Percentiles rank a stretch among this genome's conserved stretches.
Evolutionary conservation across 768 basidiomycete genomes (phyloP).

Genomic region (Pleurotus ostreatus): DNA sequence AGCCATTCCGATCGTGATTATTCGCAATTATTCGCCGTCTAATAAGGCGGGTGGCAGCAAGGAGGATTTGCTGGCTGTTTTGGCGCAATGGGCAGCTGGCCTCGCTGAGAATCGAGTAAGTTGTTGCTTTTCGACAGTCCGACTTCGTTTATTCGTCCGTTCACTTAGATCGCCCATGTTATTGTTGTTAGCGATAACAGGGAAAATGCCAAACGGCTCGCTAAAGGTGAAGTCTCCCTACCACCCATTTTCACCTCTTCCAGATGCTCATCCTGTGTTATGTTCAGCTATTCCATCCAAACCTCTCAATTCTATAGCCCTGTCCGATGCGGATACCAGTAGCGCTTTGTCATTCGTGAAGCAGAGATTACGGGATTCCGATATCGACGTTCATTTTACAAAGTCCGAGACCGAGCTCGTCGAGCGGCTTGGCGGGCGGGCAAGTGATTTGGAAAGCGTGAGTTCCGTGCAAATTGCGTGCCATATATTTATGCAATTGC

Average conservation of each 20-base stretch:
- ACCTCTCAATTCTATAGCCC: slow-evolving; percentile 71
- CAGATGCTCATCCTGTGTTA: slow-evolving; percentile 17
- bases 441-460: slow-evolving; percentile 85
- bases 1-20: slow-evolving; percentile 79
- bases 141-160: neutral
- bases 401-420: slow-evolving; percentile 54
- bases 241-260: slow-evolving; percentile 51
- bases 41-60: slow-evolving; percentile 46
- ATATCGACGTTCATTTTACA: slow-evolving; percentile 50
- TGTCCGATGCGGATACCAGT: slow-evolving; percentile 81
- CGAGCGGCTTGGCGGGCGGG: slow-evolving; percentile 81
- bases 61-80: slow-evolving; percentile 68
- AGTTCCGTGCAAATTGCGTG: slow-evolving; percentile 19
- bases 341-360: slow-evolving; percentile 81
- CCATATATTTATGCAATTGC: neutral
- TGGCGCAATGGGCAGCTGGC: slow-evolving; percentile 82
- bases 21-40: slow-evolving; percentile 68
- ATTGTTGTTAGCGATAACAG: slow-evolving; percentile 87
- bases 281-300: slow-evolving; percentile 74
- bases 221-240: slow-evolving; percentile 51
- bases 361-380: slow-evolving; percentile 65
- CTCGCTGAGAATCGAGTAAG: slow-evolving; percentile 77
- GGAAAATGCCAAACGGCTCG: slow-evolving; percentile 80
- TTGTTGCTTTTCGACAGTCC: neutral
- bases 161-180: slow-evolving; percentile 78